Evolutionary conservation across 805 yeast species (phyloP), one percentile per base, ranked within the genome.

Genomic region (Ogataea methanolica): DNA sequence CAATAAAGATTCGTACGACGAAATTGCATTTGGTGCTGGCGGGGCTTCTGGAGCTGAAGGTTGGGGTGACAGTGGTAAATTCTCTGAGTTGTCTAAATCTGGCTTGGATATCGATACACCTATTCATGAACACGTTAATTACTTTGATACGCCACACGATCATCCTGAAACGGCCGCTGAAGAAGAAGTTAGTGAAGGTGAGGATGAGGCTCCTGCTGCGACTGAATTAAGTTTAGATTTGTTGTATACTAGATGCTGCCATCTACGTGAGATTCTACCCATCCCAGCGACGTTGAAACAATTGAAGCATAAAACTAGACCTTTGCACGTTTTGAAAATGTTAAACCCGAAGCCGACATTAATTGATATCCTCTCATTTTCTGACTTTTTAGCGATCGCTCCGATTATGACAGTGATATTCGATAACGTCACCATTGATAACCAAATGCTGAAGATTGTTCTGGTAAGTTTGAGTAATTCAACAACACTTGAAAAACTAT

Each of bases 101-200:
- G 55, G 51, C 2, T 29, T 74, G 26, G 86, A 76, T 51, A 85
- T 86, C 52, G 95, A 86, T 60, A 84, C 80, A 44, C 92, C 92
- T 1, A 56, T 79, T 35, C 83, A 79, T 59, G 59, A 71, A 6
- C 83, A 68, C 49, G 66, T 68, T 17, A 60, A 66, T 45, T 65
- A 68, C 48, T 68, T 68, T 45, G 65, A 56, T 19, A 14, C 12
- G 12, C 31, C 29, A 12, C 42, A 41, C 19, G 49, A 48, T n/a
- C 42, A 40, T 14, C 37, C 44, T 23, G 45, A 42, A 4, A 47
- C 39, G 38, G 36, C 36, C 12, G 52, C 34, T 33, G 48, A 39
- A 12, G 44, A 23, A n/a, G 43, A 33, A 7, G 46, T 38, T 8
- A 48, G 47, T 21, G 46, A 68, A 42, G 73, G 68, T 43, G 61